These are phyloP conservation scores for Aspergillus arachidicola DNA, from an alignment of 2,329 filamentous ascomycete species.

Conservation along the genomic window DNA sequence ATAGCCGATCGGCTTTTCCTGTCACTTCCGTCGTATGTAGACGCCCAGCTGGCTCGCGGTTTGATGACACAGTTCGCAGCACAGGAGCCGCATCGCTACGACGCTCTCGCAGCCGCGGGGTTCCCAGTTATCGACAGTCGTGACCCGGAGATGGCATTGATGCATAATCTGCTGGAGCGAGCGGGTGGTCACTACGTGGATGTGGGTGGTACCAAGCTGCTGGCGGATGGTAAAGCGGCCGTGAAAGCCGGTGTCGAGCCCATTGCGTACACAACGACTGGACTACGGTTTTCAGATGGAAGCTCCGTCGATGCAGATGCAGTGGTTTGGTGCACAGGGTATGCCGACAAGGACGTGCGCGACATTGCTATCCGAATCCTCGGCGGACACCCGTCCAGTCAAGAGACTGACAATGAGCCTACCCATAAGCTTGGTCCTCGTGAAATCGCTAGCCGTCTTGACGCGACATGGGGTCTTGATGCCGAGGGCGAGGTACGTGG, in stretches of 20 bases:
- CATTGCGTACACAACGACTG: constrained; percentile 33
- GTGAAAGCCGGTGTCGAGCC: constrained; percentile 36
- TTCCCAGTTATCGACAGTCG: constrained; percentile 42
- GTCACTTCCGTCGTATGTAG: constrained; percentile 12
- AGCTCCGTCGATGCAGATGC: constrained; percentile 39
- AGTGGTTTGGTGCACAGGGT: constrained; percentile 48
- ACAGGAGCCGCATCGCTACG: constrained; percentile 40
- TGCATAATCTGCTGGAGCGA: constrained; percentile 39
- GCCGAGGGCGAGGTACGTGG: constrained; percentile 48
- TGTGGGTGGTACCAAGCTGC: constrained; percentile 36
- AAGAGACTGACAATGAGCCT: not conserved
- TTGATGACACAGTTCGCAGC: constrained; percentile 28
- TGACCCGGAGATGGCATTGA: constrained; percentile 23
- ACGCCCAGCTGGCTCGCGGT: constrained; percentile 15
- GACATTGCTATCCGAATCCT: constrained; percentile 31
- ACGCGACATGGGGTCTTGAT: constrained; percentile 47
- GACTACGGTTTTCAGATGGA: constrained; percentile 39
- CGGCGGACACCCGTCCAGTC: constrained; percentile 14
- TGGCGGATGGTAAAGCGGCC: constrained; percentile 35
- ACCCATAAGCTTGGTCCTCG: constrained; percentile 24
- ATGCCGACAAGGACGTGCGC: constrained; percentile 36
- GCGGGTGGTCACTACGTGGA: constrained; percentile 48
- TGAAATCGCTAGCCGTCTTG: constrained; percentile 43
- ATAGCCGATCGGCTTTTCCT: constrained; percentile 13
- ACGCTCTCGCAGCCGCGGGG: constrained; percentile 33